phyloP scores from a whole-genome alignment of 495 filamentous ascomycete genomes.

The Trichoderma gamsii region DNA sequence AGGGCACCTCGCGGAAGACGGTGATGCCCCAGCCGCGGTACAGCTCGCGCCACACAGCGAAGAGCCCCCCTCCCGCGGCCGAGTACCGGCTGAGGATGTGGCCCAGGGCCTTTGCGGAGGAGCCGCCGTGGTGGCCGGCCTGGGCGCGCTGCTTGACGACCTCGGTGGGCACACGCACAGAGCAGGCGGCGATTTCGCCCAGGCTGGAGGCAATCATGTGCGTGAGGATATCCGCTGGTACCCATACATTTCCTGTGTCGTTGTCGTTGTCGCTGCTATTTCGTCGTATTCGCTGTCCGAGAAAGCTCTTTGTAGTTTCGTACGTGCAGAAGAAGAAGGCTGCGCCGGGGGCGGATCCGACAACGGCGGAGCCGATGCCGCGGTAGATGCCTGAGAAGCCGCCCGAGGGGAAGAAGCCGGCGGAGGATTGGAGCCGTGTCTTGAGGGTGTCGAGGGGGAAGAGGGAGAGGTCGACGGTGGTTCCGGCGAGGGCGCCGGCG shows the following conservation, averaged over 20 bases:
- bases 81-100: conserved; percentile 56
- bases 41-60: conserved; percentile 68
- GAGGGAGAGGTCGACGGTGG: conserved; percentile 84
- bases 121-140: conserved; percentile 61
- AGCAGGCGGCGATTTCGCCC: conserved; percentile 89
- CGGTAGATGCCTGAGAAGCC: conserved; percentile 69
- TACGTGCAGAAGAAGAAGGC: conserved; percentile 98
- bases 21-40: conserved; percentile 90
- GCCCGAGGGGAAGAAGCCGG: conserved; percentile 69
- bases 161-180: conserved; percentile 89
- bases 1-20: conserved; percentile 91
- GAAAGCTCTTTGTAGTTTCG: conserved; percentile 65
- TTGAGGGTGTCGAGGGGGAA: conserved; percentile 91
- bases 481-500: conserved; percentile 76
- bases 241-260: neutral
- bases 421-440: conserved; percentile 82
- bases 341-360: conserved; percentile 95
- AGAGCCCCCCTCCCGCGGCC: conserved; percentile 32
- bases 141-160: conserved; percentile 96
- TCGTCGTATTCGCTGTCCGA: conserved; percentile 28
- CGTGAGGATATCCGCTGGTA: conserved; percentile 20
- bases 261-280: neutral
- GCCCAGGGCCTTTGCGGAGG: conserved; percentile 54
- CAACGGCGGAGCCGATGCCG: conserved; percentile 61
- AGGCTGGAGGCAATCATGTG: conserved; percentile 86